Evolutionary conservation across 371 early-diverging fungal genomes (phyloP).

Genomic region (Rhizopus arrhizus): DNA sequence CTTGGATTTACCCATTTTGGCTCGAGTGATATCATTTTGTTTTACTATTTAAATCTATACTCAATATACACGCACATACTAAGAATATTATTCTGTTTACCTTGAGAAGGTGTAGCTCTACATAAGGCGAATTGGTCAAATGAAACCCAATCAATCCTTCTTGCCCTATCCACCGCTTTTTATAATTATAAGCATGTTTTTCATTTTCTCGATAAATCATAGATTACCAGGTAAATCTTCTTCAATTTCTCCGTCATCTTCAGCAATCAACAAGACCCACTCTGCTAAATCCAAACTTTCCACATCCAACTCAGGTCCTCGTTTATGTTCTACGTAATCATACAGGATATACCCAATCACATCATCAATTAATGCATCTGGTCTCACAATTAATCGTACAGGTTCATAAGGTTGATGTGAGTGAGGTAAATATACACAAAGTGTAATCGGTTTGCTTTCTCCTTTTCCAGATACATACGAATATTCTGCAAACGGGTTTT

Average conservation of each 20-base stretch:
- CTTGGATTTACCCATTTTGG: slow-evolving; percentile 43
- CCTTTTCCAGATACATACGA: slow-evolving; percentile 65
- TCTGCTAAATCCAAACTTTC: slow-evolving; percentile 65
- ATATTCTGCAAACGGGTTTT: slow-evolving; percentile 80
- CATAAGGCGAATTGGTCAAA: slow-evolving; percentile 93
- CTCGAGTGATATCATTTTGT: slow-evolving; percentile 46
- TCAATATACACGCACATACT: neutral
- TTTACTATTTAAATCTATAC: slow-evolving; percentile 21
- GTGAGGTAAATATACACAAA: slow-evolving; percentile 70
- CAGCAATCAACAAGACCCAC: slow-evolving; percentile 92
- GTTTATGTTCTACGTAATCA: slow-evolving; percentile 73
- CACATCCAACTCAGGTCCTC: slow-evolving; percentile 65
- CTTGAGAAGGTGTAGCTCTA: slow-evolving; percentile 75
- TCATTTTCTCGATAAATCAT: neutral
- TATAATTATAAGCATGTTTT: neutral
- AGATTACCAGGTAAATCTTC: slow-evolving; percentile 90
- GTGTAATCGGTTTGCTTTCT: slow-evolving; percentile 58
- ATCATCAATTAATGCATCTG: slow-evolving; percentile 88
- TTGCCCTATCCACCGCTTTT: slow-evolving; percentile 81
- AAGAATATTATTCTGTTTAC: slow-evolving; percentile 40
- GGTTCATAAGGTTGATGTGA: slow-evolving; percentile 58
- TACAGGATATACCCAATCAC: slow-evolving; percentile 87
- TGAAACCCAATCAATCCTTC: slow-evolving; percentile 82
- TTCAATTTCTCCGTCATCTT: slow-evolving; percentile 94
- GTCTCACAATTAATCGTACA: slow-evolving; percentile 71